A percentile compares a stretch with the other conserved stretches of the same genome.
Conservation (phyloP, 208 protist species). For the Acanthamoeba rhysodes region DNA sequence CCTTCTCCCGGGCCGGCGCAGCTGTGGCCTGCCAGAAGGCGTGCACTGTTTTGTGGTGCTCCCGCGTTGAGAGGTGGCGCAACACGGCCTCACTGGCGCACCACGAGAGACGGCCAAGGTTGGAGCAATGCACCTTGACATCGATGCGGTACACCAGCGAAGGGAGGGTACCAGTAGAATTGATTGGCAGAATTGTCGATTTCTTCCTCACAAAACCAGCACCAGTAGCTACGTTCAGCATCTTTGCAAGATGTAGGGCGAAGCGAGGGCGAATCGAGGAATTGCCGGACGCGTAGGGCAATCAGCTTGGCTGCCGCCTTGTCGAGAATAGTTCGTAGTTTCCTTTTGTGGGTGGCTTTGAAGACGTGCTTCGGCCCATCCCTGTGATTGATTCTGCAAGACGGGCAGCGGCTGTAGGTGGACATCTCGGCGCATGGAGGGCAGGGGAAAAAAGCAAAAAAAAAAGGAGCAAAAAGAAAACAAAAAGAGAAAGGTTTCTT, state of each 20-base stretch:
- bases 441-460: too few species aligned
- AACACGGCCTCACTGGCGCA: not conserved
- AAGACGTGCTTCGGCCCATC: not conserved
- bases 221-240: not conserved
- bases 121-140: too few species aligned
- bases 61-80: not conserved
- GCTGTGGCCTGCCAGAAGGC: not conserved
- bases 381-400: not conserved
- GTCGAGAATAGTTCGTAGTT: not conserved
- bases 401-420: not conserved
- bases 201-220: constrained; percentile 13
- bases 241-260: not conserved
- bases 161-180: not conserved
- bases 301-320: not conserved
- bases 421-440: too few species aligned
- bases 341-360: not conserved
- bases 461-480: too few species aligned
- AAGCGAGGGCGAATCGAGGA: not conserved
- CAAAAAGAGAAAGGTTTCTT: too few species aligned
- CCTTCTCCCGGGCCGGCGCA: not conserved
- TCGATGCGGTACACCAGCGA: not conserved
- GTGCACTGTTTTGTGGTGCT: not conserved
- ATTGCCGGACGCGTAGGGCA: not conserved
- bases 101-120: too few species aligned
- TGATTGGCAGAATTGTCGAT: constrained; percentile 1